These are phyloP conservation scores for Colletotrichum incanum DNA, from an alignment of 2,329 filamentous ascomycete species.

Conservation along the genomic window DNA sequence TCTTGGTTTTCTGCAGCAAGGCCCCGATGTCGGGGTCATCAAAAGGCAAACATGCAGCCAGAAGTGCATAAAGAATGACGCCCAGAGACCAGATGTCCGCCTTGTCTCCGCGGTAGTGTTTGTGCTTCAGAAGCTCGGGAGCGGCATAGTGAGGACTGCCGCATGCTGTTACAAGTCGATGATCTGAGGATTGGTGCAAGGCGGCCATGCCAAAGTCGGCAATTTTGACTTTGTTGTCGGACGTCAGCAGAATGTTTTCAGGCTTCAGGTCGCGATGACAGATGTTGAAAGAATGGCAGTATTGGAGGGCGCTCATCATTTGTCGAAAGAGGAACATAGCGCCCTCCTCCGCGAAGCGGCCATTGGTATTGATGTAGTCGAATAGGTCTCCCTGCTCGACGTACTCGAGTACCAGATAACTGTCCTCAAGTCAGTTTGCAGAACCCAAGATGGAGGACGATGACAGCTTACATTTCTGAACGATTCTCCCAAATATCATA, in stretches of 20 bases:
- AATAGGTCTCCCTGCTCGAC: conserved; percentile 87
- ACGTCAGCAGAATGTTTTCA: conserved; percentile 93
- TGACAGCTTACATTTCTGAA: conserved; percentile 85
- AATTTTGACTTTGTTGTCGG: conserved; percentile 85
- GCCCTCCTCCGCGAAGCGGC: conserved; percentile 83
- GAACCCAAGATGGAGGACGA: neutral
- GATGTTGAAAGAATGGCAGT: conserved; percentile 95
- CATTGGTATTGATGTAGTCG: conserved; percentile 83
- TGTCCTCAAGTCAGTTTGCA: conserved; percentile 57
- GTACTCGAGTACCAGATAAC: conserved; percentile 95
- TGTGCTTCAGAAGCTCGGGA: conserved; percentile 87
- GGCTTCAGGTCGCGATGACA: conserved; percentile 97
- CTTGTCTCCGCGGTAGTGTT: conserved; percentile 85
- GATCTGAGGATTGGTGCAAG: conserved; percentile 83
- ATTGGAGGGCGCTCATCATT: conserved; percentile 91
- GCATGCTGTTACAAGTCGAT: conserved; percentile 89
- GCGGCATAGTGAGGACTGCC: conserved; percentile 98
- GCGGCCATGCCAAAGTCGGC: conserved; percentile 99
- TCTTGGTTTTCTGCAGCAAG: conserved; percentile 75
- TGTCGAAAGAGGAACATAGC: conserved; percentile 91
- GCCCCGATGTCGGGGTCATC: conserved; percentile 75
- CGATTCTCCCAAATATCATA: conserved; percentile 99
- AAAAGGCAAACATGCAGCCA: conserved; percentile 89
- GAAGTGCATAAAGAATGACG: conserved; percentile 89
- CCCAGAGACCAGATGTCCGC: conserved; percentile 97